phyloP scores from a whole-genome alignment of 2,329 filamentous ascomycete species.

The Sporothrix dimorphospora region DNA sequence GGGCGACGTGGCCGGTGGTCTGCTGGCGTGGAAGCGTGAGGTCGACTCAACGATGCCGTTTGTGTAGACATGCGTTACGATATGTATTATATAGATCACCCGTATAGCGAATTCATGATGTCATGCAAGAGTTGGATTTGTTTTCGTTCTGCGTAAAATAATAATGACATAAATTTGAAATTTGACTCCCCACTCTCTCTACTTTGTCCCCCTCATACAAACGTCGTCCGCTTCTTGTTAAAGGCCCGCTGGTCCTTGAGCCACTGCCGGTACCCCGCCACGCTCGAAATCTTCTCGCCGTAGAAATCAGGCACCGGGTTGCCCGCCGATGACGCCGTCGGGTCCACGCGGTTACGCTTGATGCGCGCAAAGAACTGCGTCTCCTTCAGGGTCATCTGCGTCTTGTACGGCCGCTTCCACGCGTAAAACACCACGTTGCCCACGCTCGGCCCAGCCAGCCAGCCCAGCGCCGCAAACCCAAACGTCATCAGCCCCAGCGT shows the following conservation, averaged over 20 bases:
- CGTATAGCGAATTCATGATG: background rate
- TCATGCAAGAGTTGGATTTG: conserved; percentile 18
- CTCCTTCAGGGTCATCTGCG: conserved; percentile 82
- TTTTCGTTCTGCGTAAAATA: conserved; percentile 1
- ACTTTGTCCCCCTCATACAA: conserved; percentile 54
- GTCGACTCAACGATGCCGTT: conserved; percentile 65
- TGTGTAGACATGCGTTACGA: conserved; percentile 42
- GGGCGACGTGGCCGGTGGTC: conserved; percentile 71
- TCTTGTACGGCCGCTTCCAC: conserved; percentile 70
- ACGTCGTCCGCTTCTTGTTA: conserved; percentile 81
- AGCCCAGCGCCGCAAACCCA: conserved; percentile 77
- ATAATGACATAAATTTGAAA: background rate
- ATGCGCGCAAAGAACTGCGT: conserved; percentile 90
- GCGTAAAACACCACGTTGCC: conserved; percentile 80
- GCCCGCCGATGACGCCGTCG: conserved; percentile 80
- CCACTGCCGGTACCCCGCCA: conserved; percentile 90
- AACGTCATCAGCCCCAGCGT: conserved; percentile 80
- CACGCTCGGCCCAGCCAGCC: conserved; percentile 82
- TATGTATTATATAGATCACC: background rate
- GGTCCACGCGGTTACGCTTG: conserved; percentile 90
- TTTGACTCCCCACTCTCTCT: background rate
- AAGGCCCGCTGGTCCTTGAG: conserved; percentile 96
- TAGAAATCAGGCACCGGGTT: conserved; percentile 98
- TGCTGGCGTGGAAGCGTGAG: conserved; percentile 71
- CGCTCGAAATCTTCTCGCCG: conserved; percentile 94